phyloP scores from a whole-genome alignment of 441 rosid genomes.

The Dalechampia spathulata region DNA sequence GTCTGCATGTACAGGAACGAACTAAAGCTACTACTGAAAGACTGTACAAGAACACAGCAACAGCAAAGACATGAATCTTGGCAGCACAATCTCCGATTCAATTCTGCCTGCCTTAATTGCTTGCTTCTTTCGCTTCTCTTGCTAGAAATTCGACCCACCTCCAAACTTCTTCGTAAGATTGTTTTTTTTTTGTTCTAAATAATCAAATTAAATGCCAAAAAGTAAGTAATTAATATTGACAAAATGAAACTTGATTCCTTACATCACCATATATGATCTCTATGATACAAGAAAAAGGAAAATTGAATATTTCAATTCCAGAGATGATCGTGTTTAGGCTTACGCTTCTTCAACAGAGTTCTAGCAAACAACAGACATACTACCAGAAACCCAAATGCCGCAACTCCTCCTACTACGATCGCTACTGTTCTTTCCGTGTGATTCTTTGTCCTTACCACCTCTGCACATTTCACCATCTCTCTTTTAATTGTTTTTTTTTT shows the following conservation, averaged over 20 bases:
- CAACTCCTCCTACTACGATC: constrained; percentile 72
- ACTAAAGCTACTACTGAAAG: too few relatives aligned
- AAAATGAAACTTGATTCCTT: not conserved
- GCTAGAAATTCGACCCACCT: not conserved
- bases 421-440: constrained; percentile 69
- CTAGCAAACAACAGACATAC: constrained; percentile 54
- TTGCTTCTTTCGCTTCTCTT: too few relatives aligned
- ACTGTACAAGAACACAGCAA: too few relatives aligned
- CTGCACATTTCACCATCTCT: too few relatives aligned
- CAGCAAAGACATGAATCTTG: not conserved
- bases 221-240: constrained; percentile 11
- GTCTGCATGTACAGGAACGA: not conserved
- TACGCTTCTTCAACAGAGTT: constrained; percentile 46
- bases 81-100: not conserved
- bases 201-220: constrained; percentile 2
- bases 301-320: constrained; percentile 5
- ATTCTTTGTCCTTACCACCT: constrained; percentile 27
- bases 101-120: not conserved
- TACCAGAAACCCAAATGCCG: constrained; percentile 53
- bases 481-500: too few relatives aligned
- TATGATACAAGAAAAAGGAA: too few relatives aligned
- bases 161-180: not conserved
- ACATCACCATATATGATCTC: not conserved
- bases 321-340: constrained; percentile 33
- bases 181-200: too few relatives aligned